Conservation (phyloP, 352 stramenopile genomes). For the Phytophthora parvispora region DNA sequence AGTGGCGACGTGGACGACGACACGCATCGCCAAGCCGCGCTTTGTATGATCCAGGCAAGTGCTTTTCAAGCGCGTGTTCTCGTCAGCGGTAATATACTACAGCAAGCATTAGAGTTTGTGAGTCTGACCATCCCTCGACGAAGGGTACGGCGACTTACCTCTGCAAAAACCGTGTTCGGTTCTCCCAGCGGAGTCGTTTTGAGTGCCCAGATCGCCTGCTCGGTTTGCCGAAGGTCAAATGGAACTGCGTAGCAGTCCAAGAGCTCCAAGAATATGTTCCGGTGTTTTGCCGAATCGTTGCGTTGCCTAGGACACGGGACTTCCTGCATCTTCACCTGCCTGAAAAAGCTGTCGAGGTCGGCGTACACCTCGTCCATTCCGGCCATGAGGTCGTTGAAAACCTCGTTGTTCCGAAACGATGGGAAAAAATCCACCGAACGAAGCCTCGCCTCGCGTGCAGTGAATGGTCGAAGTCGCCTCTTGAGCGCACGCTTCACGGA, state of each 20-base stretch:
- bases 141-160: slow-evolving; percentile 1
- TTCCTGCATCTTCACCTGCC: slow-evolving; percentile 10
- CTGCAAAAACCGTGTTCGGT: neutral
- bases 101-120: neutral
- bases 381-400: slow-evolving; percentile 1
- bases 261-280: slow-evolving; percentile 9
- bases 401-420: neutral
- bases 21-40: neutral
- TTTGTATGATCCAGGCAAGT: neutral
- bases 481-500: slow-evolving; percentile 9
- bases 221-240: slow-evolving; percentile 8
- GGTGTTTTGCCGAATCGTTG: slow-evolving; percentile 2
- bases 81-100: neutral
- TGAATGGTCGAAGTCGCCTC: neutral
- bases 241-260: slow-evolving; percentile 14
- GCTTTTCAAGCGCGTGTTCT: slow-evolving; percentile 16
- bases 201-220: slow-evolving; percentile 5
- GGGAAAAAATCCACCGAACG: too few species aligned
- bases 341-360: slow-evolving; percentile 9
- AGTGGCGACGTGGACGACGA: neutral
- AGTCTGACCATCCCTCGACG: neutral
- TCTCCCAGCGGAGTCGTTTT: neutral
- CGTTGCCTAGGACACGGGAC: slow-evolving; percentile 4
- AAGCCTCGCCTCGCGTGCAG: neutral
- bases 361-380: slow-evolving; percentile 18